Evolutionary conservation across 2,329 filamentous ascomycete species (phyloP), one percentile per base, ranked within the genome.

Genomic region (Cladosporium halotolerans): DNA sequence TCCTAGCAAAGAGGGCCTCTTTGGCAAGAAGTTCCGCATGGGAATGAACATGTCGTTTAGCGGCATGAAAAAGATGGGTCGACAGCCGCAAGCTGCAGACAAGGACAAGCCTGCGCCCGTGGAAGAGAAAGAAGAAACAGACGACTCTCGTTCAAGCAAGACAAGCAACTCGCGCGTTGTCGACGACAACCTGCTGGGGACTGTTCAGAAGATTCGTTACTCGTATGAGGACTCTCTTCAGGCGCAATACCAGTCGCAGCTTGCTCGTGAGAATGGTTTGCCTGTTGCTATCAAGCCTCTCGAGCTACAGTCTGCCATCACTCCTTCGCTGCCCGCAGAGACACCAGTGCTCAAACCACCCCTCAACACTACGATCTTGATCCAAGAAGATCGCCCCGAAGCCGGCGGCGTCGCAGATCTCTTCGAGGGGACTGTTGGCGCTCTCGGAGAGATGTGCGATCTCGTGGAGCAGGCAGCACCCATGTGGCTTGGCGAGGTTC

Each of bases 401-500:
- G 76, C 78, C 38, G 82, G 81, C 19, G 81, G 83, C 31, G 79
- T 83, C 54, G 88, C 89, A 28, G 93, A 97, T 73, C 76, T 97
- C 9, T 99, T 96, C 67, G 81, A 93, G 63, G 92, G 93, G 28
- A 95, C 86, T 3, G 88, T 97, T 2, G 86, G 82, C 53, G 83
- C 82, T 7, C 79, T 95, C 4, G 87, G 86, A 1, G 76, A 81
- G 44, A 88, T 95, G 62, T 85, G 85, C 16, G 89, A 95, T 68
- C 73, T 85, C 16, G 85, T 99, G 49, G 91, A 97, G 72, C 86
- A 89, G 64, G 82, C 85, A 39, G 90, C 86, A 5, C 92, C 93
- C 1, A 86, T 88, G 76, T 99, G 93, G 93, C 77, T 99, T 6
- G 91, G 88, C 11, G 91, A 97, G 58, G 80, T 96, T 34, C 76